Base-by-base conservation (phyloP, 2,329 filamentous ascomycete genomes). In the Ophidiomyces ophidiicola region DNA sequence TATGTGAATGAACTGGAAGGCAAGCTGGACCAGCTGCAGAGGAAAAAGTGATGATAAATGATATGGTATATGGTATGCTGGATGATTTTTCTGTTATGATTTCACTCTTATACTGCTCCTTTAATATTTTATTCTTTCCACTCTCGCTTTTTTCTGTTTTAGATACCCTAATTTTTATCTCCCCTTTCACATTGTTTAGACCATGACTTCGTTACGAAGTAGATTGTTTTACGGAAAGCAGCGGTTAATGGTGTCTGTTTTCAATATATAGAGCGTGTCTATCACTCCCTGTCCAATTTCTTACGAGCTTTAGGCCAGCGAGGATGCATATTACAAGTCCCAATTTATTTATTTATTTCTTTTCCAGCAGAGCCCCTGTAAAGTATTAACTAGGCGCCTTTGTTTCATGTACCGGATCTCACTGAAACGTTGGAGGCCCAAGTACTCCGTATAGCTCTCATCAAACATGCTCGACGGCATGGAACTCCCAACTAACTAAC, bases 1-100 rank as follows among this genome's bases (percentile, higher is more conserved):
- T 92, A 94, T 59, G 78, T 94, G 48, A 75, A 78, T 57, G 74
- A 74, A 36, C 67, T 96, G 48, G 88, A 96, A 67, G 74, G 82
- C 53, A 86, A 81, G 67, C 71, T 87, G 50, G 76, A 79, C 50
- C 67, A 71, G 45, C 53, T 76, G 54, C 71, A 78, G 55, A 81
- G 76, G 67, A 81, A 77, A 66, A 82, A 79, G 68, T 77, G 45
- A 52, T 40, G 35, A 34, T 25, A 30, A 17, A 42, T 15, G 36
- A 32, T 37, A 44, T 30, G 32, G 33, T 35, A 35, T 34, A 10
- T n/a, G 30, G 32, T 43, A 32, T 20, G 24, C n/a, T 32, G 19
- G 28, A n/a, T 32, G 19, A 18, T 20, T 46, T 33, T 23, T 44
- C 29, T 36, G 17, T 36, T 44, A 26, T 6, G 21, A 10, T 24